Conservation (phyloP, 176 grass and related monocot species). For the Avena insularis region DNA sequence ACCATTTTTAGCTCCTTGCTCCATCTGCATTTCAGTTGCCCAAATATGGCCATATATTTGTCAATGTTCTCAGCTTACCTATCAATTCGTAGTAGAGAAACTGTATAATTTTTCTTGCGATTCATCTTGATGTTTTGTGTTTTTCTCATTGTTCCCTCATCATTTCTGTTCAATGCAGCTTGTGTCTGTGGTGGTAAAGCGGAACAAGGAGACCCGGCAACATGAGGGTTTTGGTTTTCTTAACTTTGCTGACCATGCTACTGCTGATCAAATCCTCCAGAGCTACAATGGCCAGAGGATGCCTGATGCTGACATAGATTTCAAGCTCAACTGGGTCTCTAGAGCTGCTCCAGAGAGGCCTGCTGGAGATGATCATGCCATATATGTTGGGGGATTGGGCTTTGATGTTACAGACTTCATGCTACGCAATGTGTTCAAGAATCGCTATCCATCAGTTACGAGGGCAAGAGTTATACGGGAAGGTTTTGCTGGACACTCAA, state of each 20-base stretch:
- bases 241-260: conserved; percentile 61
- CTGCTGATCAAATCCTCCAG: conserved; percentile 67
- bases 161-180: conserved; percentile 48
- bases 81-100: neutral
- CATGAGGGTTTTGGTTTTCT: conserved; percentile 81
- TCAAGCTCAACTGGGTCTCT: conserved; percentile 66
- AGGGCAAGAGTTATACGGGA: conserved; percentile 66
- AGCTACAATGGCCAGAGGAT: conserved; percentile 80
- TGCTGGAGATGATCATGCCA: conserved; percentile 39
- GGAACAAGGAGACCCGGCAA: conserved; percentile 71
- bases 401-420: conserved; percentile 73
- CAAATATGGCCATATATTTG: neutral
- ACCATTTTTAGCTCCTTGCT: neutral
- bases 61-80: neutral
- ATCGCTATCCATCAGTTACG: conserved; percentile 68
- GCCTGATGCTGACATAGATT: conserved; percentile 55
- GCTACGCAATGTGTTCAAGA: conserved; percentile 71
- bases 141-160: neutral
- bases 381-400: conserved; percentile 71
- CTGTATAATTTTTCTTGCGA: neutral
- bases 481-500: conserved; percentile 51
- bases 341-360: conserved; percentile 29
- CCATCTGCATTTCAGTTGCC: neutral
- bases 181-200: conserved; percentile 62
- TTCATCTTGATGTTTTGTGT: neutral